phyloP scores from a whole-genome alignment of 148 eudicot genomes.

The Cornus suecica region DNA sequence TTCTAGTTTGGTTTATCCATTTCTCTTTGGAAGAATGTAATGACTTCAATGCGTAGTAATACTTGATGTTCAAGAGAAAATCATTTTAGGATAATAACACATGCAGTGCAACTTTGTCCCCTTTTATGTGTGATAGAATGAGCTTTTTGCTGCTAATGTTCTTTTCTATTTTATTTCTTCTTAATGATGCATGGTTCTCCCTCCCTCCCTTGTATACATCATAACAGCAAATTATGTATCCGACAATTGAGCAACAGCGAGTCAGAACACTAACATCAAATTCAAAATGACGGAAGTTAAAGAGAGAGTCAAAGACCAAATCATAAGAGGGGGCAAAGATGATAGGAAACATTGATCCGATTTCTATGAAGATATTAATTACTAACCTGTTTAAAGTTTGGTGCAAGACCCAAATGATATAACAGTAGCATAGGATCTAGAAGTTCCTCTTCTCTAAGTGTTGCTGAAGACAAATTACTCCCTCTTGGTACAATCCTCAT shows the following conservation, averaged over 20 bases:
- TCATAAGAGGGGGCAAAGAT: not conserved
- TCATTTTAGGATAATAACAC: too few relatives aligned
- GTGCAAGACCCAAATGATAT: slow-evolving; percentile 88
- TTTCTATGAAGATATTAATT: not conserved
- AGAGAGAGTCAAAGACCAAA: not conserved
- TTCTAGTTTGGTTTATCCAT: too few relatives aligned
- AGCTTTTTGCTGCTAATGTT: not conserved
- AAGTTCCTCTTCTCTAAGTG: slow-evolving; percentile 87
- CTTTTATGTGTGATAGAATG: not conserved
- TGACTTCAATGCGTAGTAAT: too few relatives aligned
- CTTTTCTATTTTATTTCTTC: not conserved
- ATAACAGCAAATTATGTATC: not conserved
- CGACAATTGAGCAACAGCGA: not conserved
- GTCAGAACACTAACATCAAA: not conserved
- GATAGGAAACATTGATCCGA: not conserved
- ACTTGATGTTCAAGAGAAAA: too few relatives aligned
- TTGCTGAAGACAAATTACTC: slow-evolving; percentile 59
- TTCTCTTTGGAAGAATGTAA: too few relatives aligned
- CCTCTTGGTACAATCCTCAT: slow-evolving; percentile 51
- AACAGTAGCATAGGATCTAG: slow-evolving; percentile 81
- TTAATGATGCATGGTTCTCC: not conserved
- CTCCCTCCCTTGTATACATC: not conserved
- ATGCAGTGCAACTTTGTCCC: not conserved
- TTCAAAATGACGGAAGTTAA: not conserved
- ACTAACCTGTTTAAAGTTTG: slow-evolving; percentile 84